Evolutionary conservation across 1,139 yeast genomes (phyloP), one percentile per base, ranked within the genome.

Genomic region (Blastobotrys petasosporus): DNA sequence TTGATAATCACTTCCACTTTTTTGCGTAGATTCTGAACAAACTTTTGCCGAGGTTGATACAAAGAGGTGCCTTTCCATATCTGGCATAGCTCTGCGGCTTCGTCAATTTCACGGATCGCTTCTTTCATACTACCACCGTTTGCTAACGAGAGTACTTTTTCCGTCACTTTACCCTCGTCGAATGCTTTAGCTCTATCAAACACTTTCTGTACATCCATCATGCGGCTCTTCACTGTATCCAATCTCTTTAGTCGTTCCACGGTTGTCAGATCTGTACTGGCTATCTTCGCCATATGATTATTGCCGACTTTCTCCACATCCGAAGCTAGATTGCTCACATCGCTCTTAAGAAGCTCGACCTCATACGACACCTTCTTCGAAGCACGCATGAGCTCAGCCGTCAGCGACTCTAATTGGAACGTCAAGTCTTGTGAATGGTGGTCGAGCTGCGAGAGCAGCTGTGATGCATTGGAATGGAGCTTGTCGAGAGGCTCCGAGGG

Each of bases 341-440:
- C 70, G 41, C 58, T 55, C 12, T 59, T 53, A 23, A 66, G 56
- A 41, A 65, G 55, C 41, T 65, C 69, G 15, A 64, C 56, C 47
- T 65, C 66, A 50, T 66, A 65, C 37, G 55, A 58, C 25, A 66
- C 53, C n/a, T 66, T 51, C 33, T 61, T 58, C 30, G 61, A 64
- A 20, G 63, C 54, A 32, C 57, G 50, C 36, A 52, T 47, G 12
- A 66, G 56, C 28, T 56, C 60, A 5, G 53, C 54, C 28, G 66
- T 56, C 13, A 59, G 51, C 4, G 49, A 44, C 37, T 61, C 62
- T 36, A 66, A 57, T 44, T 59, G 57, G 53, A 56, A 53, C 2
- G 65, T 61, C 20, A 66, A 53, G 33, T 59, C 64, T 47, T 63
- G 66, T 10, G 61, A 54, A 39, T 62, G 57, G 33, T 57, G 58